These are phyloP conservation scores for Claviceps fusiformis DNA, from an alignment of 2,329 filamentous ascomycete species.

Conservation along the genomic window DNA sequence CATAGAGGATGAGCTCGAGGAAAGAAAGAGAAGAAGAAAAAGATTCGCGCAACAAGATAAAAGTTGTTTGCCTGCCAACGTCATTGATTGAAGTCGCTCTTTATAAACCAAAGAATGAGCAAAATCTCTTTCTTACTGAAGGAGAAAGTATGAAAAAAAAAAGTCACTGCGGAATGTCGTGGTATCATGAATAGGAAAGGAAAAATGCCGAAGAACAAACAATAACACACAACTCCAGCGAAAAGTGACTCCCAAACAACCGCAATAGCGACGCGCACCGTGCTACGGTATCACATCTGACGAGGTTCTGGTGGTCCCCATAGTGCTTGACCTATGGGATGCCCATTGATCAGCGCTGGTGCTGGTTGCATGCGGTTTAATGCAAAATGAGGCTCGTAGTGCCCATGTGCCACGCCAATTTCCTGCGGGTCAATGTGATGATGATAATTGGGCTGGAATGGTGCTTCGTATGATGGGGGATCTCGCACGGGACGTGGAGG, in stretches of 20 bases:
- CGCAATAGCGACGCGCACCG: neutral
- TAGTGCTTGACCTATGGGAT: slow-evolving; percentile 6
- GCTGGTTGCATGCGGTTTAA: neutral
- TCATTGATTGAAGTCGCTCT: too few species aligned
- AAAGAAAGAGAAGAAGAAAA: too few species aligned
- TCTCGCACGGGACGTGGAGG: slow-evolving; percentile 5
- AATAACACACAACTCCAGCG: neutral
- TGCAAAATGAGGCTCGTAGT: neutral
- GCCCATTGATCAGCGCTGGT: neutral
- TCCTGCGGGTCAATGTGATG: neutral
- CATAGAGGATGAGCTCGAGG: too few species aligned
- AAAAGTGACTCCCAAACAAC: neutral
- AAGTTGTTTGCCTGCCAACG: too few species aligned
- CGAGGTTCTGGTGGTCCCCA: slow-evolving; percentile 5
- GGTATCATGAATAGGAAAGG: neutral
- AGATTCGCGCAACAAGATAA: too few species aligned
- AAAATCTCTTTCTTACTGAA: too few species aligned
- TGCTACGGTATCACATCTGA: neutral
- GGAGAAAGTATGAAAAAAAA: neutral
- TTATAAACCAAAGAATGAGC: neutral
- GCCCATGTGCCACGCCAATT: slow-evolving; percentile 2
- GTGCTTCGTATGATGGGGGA: slow-evolving; percentile 1
- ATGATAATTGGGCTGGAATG: neutral
- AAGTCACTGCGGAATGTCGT: neutral
- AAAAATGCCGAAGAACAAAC: neutral